Conservation (phyloP, 2,329 filamentous ascomycete species). For the Cordyceps javanica region DNA sequence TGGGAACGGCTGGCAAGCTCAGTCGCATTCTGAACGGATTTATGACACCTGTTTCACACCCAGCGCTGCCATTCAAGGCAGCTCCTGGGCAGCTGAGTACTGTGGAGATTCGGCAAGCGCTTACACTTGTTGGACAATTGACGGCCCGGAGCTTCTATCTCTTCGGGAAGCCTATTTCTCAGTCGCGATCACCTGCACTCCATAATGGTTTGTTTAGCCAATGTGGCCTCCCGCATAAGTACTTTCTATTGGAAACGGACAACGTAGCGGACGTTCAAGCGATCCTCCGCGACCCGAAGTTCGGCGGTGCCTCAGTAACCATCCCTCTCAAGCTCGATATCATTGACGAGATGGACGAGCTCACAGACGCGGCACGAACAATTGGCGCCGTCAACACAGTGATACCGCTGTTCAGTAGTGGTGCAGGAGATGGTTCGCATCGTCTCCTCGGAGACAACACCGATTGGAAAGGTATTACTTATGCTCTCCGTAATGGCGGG, state of each 20-base stretch:
- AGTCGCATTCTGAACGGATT: constrained; percentile 88
- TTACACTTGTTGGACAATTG: constrained; percentile 75
- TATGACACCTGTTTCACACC: constrained; percentile 91
- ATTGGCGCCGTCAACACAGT: constrained; percentile 97
- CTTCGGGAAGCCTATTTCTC: constrained; percentile 77
- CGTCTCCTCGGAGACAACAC: constrained; percentile 83
- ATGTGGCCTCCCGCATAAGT: constrained; percentile 78
- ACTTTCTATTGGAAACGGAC: constrained; percentile 69
- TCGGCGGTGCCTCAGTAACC: constrained; percentile 91
- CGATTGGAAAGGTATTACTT: constrained; percentile 89
- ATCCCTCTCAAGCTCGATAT: constrained; percentile 92
- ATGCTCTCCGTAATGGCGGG: constrained; percentile 66
- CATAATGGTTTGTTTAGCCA: constrained; percentile 79
- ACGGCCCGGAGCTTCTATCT: constrained; percentile 73
- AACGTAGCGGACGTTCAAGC: constrained; percentile 52
- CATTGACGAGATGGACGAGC: constrained; percentile 70
- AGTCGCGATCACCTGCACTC: constrained; percentile 78
- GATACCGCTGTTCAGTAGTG: constrained; percentile 48
- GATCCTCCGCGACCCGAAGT: constrained; percentile 63
- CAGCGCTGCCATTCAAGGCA: constrained; percentile 81
- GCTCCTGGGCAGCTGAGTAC: constrained; percentile 92
- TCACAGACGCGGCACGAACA: constrained; percentile 69
- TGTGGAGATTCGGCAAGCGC: constrained; percentile 73
- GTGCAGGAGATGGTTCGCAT: constrained; percentile 34
- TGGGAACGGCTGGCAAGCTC: constrained; percentile 81